Conservation (phyloP, 345 rosid genomes). For the Linum tenue region DNA sequence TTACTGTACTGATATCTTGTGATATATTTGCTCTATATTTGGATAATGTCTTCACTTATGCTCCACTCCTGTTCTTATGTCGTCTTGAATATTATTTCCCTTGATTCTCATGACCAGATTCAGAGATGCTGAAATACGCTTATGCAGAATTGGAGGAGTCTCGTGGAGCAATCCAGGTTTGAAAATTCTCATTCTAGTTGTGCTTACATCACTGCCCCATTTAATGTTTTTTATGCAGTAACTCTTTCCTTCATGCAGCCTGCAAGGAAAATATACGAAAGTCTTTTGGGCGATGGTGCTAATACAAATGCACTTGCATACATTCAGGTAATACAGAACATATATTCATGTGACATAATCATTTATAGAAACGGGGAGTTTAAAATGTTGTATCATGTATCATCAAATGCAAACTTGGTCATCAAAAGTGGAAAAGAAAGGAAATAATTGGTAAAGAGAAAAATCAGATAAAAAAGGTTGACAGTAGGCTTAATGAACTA, state of each 20-base stretch:
- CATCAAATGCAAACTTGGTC: background rate
- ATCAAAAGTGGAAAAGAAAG: background rate
- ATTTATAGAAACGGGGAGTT: background rate
- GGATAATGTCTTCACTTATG: slow-evolving; percentile 1
- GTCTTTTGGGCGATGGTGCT: slow-evolving; percentile 49
- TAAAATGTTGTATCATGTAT: background rate
- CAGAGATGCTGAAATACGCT: slow-evolving; percentile 85
- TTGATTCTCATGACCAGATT: slow-evolving; percentile 36
- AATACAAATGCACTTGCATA: slow-evolving; percentile 64
- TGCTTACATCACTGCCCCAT: background rate
- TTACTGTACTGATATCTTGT: too few relatives aligned
- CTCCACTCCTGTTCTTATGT: slow-evolving; percentile 9
- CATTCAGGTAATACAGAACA: slow-evolving; percentile 48
- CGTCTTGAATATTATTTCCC: background rate
- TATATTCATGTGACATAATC: background rate
- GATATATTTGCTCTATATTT: slow-evolving; percentile 3
- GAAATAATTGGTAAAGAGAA: too few relatives aligned
- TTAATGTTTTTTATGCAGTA: background rate
- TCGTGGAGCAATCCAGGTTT: slow-evolving; percentile 71
- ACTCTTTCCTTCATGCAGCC: slow-evolving; percentile 46
- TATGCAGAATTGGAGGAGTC: slow-evolving; percentile 94
- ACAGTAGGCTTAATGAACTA: background rate
- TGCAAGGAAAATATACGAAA: slow-evolving; percentile 73
- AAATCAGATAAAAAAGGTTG: background rate
- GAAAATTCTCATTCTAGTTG: slow-evolving; percentile 5